Evolutionary conservation across 306 rosid species (phyloP), one percentile per base, ranked within the genome.

Genomic region (Prunus dulcis): DNA sequence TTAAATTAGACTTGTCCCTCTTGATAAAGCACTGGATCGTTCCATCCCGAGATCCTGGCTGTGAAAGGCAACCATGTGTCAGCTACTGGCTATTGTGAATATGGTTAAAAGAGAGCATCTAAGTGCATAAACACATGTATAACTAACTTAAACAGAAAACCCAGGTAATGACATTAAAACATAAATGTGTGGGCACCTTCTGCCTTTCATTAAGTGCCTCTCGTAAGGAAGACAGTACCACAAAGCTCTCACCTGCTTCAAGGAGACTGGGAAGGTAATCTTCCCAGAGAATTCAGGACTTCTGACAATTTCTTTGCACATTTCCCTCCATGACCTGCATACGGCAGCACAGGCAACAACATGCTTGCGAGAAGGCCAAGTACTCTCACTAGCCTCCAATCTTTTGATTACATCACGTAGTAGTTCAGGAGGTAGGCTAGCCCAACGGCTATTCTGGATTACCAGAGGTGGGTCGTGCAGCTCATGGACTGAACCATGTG

Each of bases 311-410:
- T 93, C 97, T 86, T 84, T 88, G 86, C 98, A 91, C 89, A 89
- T 89, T 64, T 89, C 97, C 88, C 98, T 89, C 98, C 98, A 93
- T 12, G 98, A 86, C 69, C 89, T 87, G 84, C 98, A 93, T 27
- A 93, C 98, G 4, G 88, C 91, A 73, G 96, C 92, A 76, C 98
- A 93, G 0, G 93, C 88, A 75, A 93, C 96, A 30, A 93, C 93
- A 53, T 93, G 77, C 71, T 81, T 91, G 28, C 98, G 96, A 73
- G 89, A 69, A 72, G 98, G 98, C 98, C 98, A 93, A 0, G 89
- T 67, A 77, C 86, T 87, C 88, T 93, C 98, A 76, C 91, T 89
- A 47, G 87, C 92, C 83, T 91, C 98, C 85, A 93, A 83, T 82
- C 98, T 84, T 52, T 79, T 88, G 30, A 93, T 84, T 73, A 93